Evolutionary conservation across 1,139 yeast genomes (phyloP).

Genomic region (Groenewaldozyma auringiensis): DNA sequence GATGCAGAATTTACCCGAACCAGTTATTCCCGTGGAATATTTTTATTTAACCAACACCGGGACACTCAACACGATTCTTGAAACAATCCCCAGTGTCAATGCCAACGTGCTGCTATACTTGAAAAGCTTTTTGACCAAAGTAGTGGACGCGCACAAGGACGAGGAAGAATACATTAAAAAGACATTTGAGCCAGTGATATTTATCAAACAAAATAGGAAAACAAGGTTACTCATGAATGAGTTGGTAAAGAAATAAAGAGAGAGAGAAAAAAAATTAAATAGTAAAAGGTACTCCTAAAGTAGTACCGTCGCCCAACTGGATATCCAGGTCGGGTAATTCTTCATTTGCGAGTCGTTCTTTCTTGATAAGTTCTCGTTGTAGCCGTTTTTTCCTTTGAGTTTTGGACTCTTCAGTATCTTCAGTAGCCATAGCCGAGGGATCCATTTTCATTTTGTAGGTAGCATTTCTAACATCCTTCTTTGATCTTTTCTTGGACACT

Average conservation of each 20-base stretch:
- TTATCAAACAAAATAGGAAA: background rate
- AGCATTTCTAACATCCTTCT: conserved; percentile 73
- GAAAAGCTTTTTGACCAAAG: conserved; percentile 31
- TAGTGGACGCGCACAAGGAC: conserved; percentile 25
- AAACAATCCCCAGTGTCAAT: conserved; percentile 32
- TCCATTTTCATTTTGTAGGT: conserved; percentile 45
- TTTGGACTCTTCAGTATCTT: conserved; percentile 37
- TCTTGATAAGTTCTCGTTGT: conserved; percentile 22
- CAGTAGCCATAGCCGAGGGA: conserved; percentile 36
- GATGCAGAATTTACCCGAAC: conserved; percentile 35
- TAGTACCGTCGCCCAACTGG: conserved; percentile 65
- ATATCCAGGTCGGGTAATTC: conserved; percentile 53
- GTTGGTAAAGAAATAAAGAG: conserved; percentile 3
- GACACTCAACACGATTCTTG: conserved; percentile 29
- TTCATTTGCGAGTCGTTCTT: conserved; percentile 46
- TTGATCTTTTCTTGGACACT: conserved; percentile 70
- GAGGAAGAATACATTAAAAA: conserved; percentile 14
- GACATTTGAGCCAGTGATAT: conserved; percentile 25
- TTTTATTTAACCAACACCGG: conserved; percentile 10
- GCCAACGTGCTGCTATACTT: conserved; percentile 37
- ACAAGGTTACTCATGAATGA: background rate
- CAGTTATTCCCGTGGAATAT: conserved; percentile 32
- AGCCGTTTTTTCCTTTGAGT: conserved; percentile 28
- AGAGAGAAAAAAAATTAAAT: background rate
- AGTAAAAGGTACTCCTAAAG: conserved; percentile 61